Conservation (phyloP, 768 basidiomycete species). For the Rhodotorula taiwanensis region DNA sequence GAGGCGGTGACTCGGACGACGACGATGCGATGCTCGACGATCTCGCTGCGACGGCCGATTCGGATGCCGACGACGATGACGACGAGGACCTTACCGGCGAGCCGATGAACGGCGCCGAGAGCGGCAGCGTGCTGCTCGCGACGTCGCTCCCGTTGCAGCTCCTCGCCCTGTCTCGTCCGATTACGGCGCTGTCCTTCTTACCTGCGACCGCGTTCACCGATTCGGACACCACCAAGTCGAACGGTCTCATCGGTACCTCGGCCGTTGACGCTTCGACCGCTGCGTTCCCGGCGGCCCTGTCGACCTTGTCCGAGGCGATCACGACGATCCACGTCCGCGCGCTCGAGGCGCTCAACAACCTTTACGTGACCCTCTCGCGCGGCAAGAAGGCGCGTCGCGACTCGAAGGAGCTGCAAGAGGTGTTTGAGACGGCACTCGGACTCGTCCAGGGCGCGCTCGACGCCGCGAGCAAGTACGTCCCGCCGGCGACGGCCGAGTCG, state of each 20-base stretch:
- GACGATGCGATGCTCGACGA: conserved; percentile 39
- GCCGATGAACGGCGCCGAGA: too few relatives aligned
- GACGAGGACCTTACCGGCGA: neutral
- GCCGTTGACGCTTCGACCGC: neutral
- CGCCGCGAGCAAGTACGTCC: neutral
- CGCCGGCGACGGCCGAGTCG: conserved; percentile 8
- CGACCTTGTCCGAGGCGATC: conserved; percentile 33
- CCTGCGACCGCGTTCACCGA: conserved; percentile 18
- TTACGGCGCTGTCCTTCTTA: conserved; percentile 43
- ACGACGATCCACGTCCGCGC: conserved; percentile 47
- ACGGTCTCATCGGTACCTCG: conserved; percentile 2
- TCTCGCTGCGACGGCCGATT: conserved; percentile 29
- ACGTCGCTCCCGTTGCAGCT: conserved; percentile 42
- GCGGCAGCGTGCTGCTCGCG: neutral
- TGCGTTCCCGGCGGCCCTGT: conserved; percentile 13
- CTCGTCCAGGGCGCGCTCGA: conserved; percentile 16
- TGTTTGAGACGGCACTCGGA: conserved; percentile 21
- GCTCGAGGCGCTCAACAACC: conserved; percentile 50
- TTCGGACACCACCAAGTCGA: conserved; percentile 20
- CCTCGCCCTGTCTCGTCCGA: conserved; percentile 42
- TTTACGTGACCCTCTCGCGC: conserved; percentile 45
- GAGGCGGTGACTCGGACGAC: too few relatives aligned
- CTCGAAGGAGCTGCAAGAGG: conserved; percentile 16
- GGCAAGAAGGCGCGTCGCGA: conserved; percentile 14
- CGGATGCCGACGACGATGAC: conserved; percentile 26